Percentiles rank a stretch among this genome's conserved stretches.
Conservation (phyloP, 2,329 filamentous ascomycete genomes). For the Alternaria gansuensis region DNA sequence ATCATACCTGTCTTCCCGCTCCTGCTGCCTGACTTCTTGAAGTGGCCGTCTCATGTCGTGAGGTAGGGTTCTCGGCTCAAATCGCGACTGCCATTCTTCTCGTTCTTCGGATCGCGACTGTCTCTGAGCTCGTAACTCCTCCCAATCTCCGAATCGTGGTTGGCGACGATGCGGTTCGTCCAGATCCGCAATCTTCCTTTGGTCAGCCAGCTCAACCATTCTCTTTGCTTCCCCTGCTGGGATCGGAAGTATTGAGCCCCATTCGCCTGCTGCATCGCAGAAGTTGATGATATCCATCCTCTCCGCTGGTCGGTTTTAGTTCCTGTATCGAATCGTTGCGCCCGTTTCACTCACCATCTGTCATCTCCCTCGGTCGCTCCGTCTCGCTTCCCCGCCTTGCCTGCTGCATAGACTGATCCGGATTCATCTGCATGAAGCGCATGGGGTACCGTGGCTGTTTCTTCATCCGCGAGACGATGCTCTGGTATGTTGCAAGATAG, state of each 20-base stretch:
- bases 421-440: slow-evolving; percentile 38
- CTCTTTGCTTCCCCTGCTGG: slow-evolving; percentile 29
- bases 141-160: background rate
- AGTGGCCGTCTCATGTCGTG: background rate
- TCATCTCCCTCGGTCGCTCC: slow-evolving; percentile 15
- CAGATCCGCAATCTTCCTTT: slow-evolving; percentile 29
- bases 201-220: slow-evolving; percentile 32
- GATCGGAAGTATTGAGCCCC: slow-evolving; percentile 39
- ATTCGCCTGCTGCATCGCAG: slow-evolving; percentile 39
- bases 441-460: slow-evolving; percentile 32
- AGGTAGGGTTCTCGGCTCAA: background rate
- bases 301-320: slow-evolving; percentile 17
- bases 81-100: background rate
- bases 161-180: background rate
- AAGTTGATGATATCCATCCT: slow-evolving; percentile 35
- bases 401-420: slow-evolving; percentile 13
- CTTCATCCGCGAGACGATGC: slow-evolving; percentile 34
- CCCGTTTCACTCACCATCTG: slow-evolving; percentile 25
- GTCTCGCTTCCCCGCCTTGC: background rate
- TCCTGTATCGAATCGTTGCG: fast-evolving
- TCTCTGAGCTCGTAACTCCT: background rate
- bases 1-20: background rate
- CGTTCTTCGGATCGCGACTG: background rate
- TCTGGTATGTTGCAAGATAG: slow-evolving; percentile 29
- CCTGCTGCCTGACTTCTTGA: background rate